Base-by-base conservation (phyloP, 179 eudicot species). In the Gypsophila paniculata region DNA sequence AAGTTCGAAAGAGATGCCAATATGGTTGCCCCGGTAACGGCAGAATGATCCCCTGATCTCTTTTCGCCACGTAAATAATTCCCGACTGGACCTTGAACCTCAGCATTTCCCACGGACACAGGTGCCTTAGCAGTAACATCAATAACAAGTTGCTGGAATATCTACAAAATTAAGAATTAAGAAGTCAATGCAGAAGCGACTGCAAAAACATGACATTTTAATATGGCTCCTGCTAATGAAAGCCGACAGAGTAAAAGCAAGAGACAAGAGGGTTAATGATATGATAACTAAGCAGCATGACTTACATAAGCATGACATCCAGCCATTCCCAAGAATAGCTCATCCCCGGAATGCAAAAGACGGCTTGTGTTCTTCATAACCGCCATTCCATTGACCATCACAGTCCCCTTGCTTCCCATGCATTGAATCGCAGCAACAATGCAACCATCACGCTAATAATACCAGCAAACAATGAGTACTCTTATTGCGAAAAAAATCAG, bases 261-360 rank as follows among this genome's bases (percentile, higher is more conserved):
- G 54, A 55, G n/a, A n/a, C n/a, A n/a, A 19, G 36, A 22, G 8
- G 23, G 68, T 15, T 10, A n/a, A 49, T 54, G 2, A 11, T 75
- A 84, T 96, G 91, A 91, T 91, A 91, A 97, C 84, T 93, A 93
- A 62, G 93, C 87, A 62, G 93, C 87, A 80, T 91, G 89, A 75
- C 75, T 86, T 93, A 93, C 98, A 85, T 93, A 93, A 62, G 96
- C 87, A 80, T 91, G 89, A 74, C 75, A 85, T 72, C 90, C 97
- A 39, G 71, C 72, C 66, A 77, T 60, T 21, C 96, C 88, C 58
- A 93, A 91, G 53, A 86, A 81, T 75, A 93, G 74, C 62, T 93
- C 97, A 81, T 93, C 98, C 70, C 98, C 98, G 17, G 98, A 91
- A 78, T 78, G 84, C 79, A 93, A 79, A 72, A 70, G 81, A 69